These are phyloP conservation scores for Linum tenue DNA, from an alignment of 345 rosid genomes.

Conservation along the genomic window DNA sequence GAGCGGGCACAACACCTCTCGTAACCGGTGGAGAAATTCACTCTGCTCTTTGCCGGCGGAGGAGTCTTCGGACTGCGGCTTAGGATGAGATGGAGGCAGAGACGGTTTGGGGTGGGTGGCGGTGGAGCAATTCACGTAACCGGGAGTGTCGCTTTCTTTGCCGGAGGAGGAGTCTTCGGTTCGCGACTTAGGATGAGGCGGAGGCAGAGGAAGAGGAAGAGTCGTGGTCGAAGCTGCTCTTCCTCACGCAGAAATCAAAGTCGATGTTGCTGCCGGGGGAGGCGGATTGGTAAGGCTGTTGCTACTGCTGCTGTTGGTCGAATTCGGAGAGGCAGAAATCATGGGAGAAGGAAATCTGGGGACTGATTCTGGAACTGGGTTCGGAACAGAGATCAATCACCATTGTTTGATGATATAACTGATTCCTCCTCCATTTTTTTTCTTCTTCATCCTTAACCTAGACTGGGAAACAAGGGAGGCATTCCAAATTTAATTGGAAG, in stretches of 20 bases:
- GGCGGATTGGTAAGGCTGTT: neutral
- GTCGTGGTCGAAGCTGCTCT: neutral
- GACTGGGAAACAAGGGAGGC: neutral
- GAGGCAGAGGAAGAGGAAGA: slow-evolving; percentile 1
- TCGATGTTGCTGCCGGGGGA: neutral
- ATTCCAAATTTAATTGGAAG: too few species aligned
- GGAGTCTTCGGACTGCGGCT: too few species aligned
- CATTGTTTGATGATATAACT: slow-evolving; percentile 19
- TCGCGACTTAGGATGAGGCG: too few species aligned
- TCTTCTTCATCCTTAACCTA: neutral
- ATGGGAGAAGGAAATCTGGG: slow-evolving; percentile 72
- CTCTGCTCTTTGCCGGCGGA: slow-evolving; percentile 25
- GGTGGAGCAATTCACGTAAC: slow-evolving; percentile 13
- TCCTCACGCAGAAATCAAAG: neutral
- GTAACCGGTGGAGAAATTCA: slow-evolving; percentile 60
- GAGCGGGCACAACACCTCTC: slow-evolving; percentile 61
- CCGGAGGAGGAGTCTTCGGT: neutral
- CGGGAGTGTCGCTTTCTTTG: slow-evolving; percentile 5
- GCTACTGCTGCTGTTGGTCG: slow-evolving; percentile 10
- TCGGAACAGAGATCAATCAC: slow-evolving; percentile 57
- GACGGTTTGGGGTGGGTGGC: neutral
- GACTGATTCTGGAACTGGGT: slow-evolving; percentile 40
- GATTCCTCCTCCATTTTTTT: neutral
- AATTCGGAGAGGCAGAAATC: slow-evolving; percentile 46
- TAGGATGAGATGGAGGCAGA: neutral